Base-by-base conservation (phyloP, 495 filamentous ascomycete genomes). In the Pseudomonodictys pantanalensis region DNA sequence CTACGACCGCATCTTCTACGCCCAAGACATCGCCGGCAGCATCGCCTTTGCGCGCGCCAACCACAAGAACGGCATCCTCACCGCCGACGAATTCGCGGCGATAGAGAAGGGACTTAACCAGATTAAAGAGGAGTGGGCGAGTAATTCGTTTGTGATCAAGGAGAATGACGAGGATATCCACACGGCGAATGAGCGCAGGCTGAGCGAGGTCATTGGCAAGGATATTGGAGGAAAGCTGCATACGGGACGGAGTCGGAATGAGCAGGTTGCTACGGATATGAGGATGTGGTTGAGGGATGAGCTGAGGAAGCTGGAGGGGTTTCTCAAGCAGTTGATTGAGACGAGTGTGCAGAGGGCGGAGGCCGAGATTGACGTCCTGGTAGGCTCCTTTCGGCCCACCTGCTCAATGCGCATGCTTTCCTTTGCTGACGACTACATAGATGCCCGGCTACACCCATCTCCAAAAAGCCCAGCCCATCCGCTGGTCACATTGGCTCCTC, bases 261-360 rank as follows among this genome's bases (percentile, higher is more conserved):
- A 97, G 76, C 93, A 97, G 76, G 82, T 97, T 57, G 90, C 87
- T 24, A 92, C 88, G 22, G 92, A 97, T 67, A 92, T 96, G 88
- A 85, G 92, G 42, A 75, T 96, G 69, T 97, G 92, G 92, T 76
- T 96, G 56, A 79, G 89, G 41, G 87, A 90, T 62, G 81, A 92
- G 76, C 73, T 97, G 48, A 81, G 79, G 60, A 76, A 80, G 56
- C 82, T 97, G 55, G 89, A 92, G 53, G 65, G n/a, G 4, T 83
- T 82, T 45, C 77, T 97, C 20, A 76, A 77, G 28, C 81, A 86
- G 63, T 77, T 97, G 58, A 73, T 97, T 48, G 82, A 82, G 69
- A 86, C 89, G 56, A 84, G 85, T 30, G 81, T 86, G 52, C 78
- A 77, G 22, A 80, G 91, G 18, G 90, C 92, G 20, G 88, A 95